Evolutionary conservation across 345 rosid species (phyloP).

Genomic region (Linum tenue): DNA sequence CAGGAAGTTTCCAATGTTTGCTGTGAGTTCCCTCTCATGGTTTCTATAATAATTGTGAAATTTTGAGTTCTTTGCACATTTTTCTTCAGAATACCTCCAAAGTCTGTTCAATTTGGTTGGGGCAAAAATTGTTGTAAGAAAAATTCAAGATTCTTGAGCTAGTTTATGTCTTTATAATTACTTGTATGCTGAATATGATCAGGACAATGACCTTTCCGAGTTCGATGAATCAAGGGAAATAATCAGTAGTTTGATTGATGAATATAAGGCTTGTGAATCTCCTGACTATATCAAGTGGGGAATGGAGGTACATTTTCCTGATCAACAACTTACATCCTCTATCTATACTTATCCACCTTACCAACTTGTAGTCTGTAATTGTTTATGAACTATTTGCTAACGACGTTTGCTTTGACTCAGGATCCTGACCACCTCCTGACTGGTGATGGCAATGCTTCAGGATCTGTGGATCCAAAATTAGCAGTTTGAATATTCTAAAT

Average conservation of each 20-base stretch:
- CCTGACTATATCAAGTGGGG: slow-evolving; percentile 99
- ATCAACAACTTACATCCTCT: not conserved
- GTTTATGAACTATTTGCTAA: not conserved
- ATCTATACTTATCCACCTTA: not conserved
- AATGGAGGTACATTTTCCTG: slow-evolving; percentile 64
- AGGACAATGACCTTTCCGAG: slow-evolving; percentile 98
- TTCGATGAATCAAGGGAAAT: slow-evolving; percentile 95
- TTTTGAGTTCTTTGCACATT: too few species aligned
- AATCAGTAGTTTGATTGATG: slow-evolving; percentile 88
- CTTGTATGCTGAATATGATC: slow-evolving; percentile 3
- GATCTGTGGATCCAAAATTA: slow-evolving; percentile 62
- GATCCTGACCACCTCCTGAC: slow-evolving; percentile 68
- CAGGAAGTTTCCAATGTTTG: slow-evolving; percentile 96
- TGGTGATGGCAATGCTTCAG: slow-evolving; percentile 75
- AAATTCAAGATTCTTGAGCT: too few species aligned
- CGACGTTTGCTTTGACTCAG: slow-evolving; percentile 27
- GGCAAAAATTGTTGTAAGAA: too few species aligned
- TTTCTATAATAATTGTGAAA: too few species aligned
- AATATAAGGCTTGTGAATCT: slow-evolving; percentile 90
- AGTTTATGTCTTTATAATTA: too few species aligned
- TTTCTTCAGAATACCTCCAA: too few species aligned
- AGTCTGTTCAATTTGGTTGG: too few species aligned
- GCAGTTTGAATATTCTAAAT: slow-evolving; percentile 32
- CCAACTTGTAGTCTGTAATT: too few species aligned
- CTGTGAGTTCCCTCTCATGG: slow-evolving; percentile 49